phyloP scores from a whole-genome alignment of 2,329 filamentous ascomycete genomes.

The Beauveria brongniartii region DNA sequence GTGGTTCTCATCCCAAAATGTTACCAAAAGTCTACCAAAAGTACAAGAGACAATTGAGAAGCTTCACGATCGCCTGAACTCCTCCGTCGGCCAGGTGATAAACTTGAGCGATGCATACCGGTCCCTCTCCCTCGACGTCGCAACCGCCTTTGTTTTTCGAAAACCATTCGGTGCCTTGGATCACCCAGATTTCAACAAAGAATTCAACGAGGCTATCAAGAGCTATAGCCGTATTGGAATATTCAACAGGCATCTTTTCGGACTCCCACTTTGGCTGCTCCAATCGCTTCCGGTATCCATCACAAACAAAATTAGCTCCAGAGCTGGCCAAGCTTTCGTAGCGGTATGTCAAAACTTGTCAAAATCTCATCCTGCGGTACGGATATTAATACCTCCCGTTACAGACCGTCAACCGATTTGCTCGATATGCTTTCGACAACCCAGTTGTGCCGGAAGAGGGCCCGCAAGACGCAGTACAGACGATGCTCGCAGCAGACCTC shows the following conservation, averaged over 20 bases:
- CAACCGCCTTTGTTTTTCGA: neutral
- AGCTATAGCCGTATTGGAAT: neutral
- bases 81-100: neutral
- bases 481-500: neutral
- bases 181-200: neutral
- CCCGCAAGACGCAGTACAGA: neutral
- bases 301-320: neutral
- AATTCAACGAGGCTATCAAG: neutral
- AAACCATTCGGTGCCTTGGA: neutral
- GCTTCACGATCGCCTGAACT: neutral
- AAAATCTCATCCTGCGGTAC: too few species aligned
- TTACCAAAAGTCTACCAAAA: neutral
- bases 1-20: neutral
- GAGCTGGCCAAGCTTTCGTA: neutral
- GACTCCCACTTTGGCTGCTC: neutral
- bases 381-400: neutral
- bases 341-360: neutral
- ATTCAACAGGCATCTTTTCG: neutral
- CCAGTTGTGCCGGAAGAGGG: neutral
- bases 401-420: neutral
- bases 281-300: neutral
- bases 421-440: neutral
- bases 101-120: constrained; percentile 1
- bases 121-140: neutral
- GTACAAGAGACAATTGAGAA: neutral